Base-by-base conservation (phyloP, 2,329 filamentous ascomycete species). In the Alternaria triticimaculans region DNA sequence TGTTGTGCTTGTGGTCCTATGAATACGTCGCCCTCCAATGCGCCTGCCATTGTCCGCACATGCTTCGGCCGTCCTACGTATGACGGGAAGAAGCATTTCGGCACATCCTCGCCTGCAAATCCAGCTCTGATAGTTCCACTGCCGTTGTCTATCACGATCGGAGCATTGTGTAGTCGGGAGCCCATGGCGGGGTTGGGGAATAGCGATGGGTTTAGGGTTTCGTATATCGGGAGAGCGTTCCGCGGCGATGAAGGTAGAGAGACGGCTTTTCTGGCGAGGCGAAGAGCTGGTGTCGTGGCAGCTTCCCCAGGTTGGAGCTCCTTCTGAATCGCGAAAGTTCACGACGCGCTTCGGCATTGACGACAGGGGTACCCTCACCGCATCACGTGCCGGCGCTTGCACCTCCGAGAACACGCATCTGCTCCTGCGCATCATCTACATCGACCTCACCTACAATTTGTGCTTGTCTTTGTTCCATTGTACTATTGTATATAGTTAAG, bases 81-180 rank as follows among this genome's bases (percentile, higher is more conserved):
- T 18, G 96, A 98, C 5, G 96, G 96, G 79, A 99, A 99, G 84
- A 92, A 96, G 85, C 93, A 97, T 84, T 97, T 97, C 20, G 96
- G 96, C 54, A 95, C 86, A 80, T 99, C 96, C 76, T 97, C 94
- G 72, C 96, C 96, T 37, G 96, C 96, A 80, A 98, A 99, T 21
- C 96, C 96, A 58, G 96, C 96, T 80, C 96, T 89, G 79, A 99
- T 98, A 5, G 96, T 99, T 70, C 96, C 96, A 71, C 94, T 97
- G 76, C 96, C 96, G 84, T 99, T 99, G 88, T 99, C 96, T 77
- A 99, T 92, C 79, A 99, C 96, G 81, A 99, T 97, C 63, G 96
- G 94, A 72, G 94, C 94, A 86, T 99, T 99, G 86, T 97, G 96
- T 60, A 98, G 89, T 65, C 87, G 86, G 78, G 91, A 90, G 69